Base-by-base conservation (phyloP, 805 yeast species). In the Schwanniomyces polymorphus region DNA sequence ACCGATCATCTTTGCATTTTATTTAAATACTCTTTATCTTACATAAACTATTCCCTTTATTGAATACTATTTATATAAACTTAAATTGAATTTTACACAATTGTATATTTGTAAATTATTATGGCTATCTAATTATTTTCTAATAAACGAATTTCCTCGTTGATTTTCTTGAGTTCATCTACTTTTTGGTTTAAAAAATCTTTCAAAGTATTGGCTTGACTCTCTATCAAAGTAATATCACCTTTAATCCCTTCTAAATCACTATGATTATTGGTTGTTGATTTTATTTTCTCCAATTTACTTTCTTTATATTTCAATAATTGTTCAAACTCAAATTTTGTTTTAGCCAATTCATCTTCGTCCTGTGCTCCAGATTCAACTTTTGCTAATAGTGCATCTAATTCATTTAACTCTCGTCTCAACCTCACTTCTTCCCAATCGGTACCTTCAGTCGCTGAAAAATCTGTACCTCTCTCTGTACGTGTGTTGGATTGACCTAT, bases 401-500 rank as follows among this genome's bases (percentile, higher is more conserved):
- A 67, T 51, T 88, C 88, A 10, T 83, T 76, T 50, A 92, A 74
- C 61, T 91, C 92, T 51, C 91, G 80, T 67, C 84, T 83, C 54
- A 91, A 76, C 55, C 94, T 79, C 12, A 86, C 95, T 58, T 86
- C 90, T 64, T 91, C 97, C 96, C 97, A 90, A 59, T 91, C 97
- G 1, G 90, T 83, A n/a, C 85, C 91, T 56, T 80, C 79, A 4
- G 82, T 85, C 1, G 82, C 76, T 4, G 86, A 79, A 61, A 86
- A 86, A 61, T 88, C 91, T 0, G 91, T 84, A 5, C 90, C 91
- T 27, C 60, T 64, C 26, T 57, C 61, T 25, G 61, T 54, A 11
- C 60, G 51, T 4, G 73, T 58, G 26, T 67, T 60, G n/a, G 79
- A 69, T 42, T 66, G 72, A 14, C 90, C 85, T 49, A 85, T 70